Evolutionary conservation across 805 yeast genomes (phyloP).

Genomic region (Spathaspora passalidarum): DNA sequence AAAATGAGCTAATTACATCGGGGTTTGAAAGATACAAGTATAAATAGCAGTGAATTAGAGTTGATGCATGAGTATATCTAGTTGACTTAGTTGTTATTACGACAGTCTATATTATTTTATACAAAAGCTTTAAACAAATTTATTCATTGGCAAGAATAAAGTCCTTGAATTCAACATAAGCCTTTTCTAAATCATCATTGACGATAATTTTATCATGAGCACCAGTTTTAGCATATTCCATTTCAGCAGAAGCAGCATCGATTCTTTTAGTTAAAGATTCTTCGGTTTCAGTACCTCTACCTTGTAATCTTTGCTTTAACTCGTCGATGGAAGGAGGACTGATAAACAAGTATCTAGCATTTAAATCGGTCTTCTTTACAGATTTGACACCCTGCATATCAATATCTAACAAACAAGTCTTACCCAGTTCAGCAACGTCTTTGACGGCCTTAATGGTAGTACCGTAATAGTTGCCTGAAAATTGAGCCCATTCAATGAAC

Average conservation of each 20-base stretch:
- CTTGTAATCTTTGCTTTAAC: slow-evolving; percentile 68
- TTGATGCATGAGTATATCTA: too few relatives aligned
- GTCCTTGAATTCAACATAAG: slow-evolving; percentile 75
- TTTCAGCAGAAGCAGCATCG: slow-evolving; percentile 81
- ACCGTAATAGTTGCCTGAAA: slow-evolving; percentile 97
- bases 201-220: slow-evolving; percentile 89
- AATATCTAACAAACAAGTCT: slow-evolving; percentile 87
- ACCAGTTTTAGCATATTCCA: slow-evolving; percentile 86
- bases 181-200: slow-evolving; percentile 87
- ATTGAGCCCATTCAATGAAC: slow-evolving; percentile 97
- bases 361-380: slow-evolving; percentile 76
- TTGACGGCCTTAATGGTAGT: slow-evolving; percentile 85
- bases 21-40: too few relatives aligned
- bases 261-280: slow-evolving; percentile 84
- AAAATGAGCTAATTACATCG: too few relatives aligned
- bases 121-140: not conserved
- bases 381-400: slow-evolving; percentile 99
- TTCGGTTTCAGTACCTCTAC: slow-evolving; percentile 93
- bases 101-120: too few relatives aligned
- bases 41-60: too few relatives aligned
- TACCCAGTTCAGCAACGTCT: slow-evolving; percentile 60
- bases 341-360: slow-evolving; percentile 82
- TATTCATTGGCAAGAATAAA: slow-evolving; percentile 50
- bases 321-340: slow-evolving; percentile 91
- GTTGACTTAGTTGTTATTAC: too few relatives aligned